Percentiles rank a stretch among this genome's conserved stretches.
Conservation (phyloP, 768 basidiomycete species). For the Fibroporia radiculosa region DNA sequence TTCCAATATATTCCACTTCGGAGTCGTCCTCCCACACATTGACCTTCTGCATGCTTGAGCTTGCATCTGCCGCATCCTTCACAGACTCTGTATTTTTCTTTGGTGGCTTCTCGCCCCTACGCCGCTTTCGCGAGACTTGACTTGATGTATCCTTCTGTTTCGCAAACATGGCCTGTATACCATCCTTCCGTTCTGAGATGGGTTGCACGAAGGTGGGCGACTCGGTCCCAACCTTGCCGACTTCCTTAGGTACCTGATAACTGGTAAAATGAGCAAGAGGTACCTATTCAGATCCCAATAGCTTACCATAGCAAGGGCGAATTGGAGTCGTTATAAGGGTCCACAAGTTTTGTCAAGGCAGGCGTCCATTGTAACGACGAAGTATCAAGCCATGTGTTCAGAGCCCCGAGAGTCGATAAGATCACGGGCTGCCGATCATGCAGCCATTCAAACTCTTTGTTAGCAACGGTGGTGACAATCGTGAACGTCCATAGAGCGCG, state of each 20-base stretch:
- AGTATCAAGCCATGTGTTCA: slow-evolving; percentile 77
- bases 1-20: slow-evolving; percentile 15
- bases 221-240: slow-evolving; percentile 85
- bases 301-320: slow-evolving; percentile 64
- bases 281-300: background rate
- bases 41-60: slow-evolving; percentile 11
- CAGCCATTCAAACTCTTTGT: slow-evolving; percentile 71
- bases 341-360: slow-evolving; percentile 50
- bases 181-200: slow-evolving; percentile 70
- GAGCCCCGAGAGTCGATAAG: slow-evolving; percentile 50
- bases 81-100: background rate
- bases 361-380: slow-evolving; percentile 56
- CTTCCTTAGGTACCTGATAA: slow-evolving; percentile 83
- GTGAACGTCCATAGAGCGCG: slow-evolving; percentile 73
- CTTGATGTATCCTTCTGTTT: slow-evolving; percentile 35
- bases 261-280: slow-evolving; percentile 28
- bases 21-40: slow-evolving; percentile 20
- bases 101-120: background rate
- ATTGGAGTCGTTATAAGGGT: slow-evolving; percentile 44
- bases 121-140: slow-evolving; percentile 17
- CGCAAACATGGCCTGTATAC: slow-evolving; percentile 77
- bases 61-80: slow-evolving; percentile 2
- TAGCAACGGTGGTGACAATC: slow-evolving; percentile 79
- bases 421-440: slow-evolving; percentile 89
- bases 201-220: slow-evolving; percentile 80